Evolutionary conservation across 2,329 filamentous ascomycete species (phyloP), one percentile per base, ranked within the genome.

Genomic region (Diatrype stigma): DNA sequence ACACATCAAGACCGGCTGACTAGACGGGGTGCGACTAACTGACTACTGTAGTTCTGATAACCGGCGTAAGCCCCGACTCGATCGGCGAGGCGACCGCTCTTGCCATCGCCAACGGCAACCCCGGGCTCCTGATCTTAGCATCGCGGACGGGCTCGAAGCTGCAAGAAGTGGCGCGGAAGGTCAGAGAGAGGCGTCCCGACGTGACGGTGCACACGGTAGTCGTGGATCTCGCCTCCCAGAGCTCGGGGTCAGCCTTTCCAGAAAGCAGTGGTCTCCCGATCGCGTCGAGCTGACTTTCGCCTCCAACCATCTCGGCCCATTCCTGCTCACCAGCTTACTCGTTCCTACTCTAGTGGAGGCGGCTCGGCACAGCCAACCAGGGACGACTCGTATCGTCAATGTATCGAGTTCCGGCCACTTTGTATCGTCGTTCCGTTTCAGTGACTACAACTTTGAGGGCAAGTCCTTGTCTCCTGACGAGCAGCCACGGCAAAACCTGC

Each of bases 271-370:
- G 26, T 65, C 68, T 1, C 47, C 47, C 0, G 67, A 75, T 21
- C 67, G 67, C 7, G 62, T 71, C 45, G 72, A 76, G 55, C 59
- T 59, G 3, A 68, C 69, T 21, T 66, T 72, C 19, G 64, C 62
- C 5, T 68, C 62, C 1, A 75, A 71, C 55, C 66, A 73, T 52
- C 50, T 73, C 14, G 65, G 65, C 5, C 67, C 63, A 16, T 73
- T 72, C 42, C 56, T 74, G 16, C 63, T 72, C 42, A 73, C 69
- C 17, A 72, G 71, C 48, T 52, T 70, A 38, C 60, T 73, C 17
- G 62, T 73, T 26, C 55, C 54, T 3, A 67, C 70, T 51, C 40
- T 69, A 3, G 6, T 64, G n/a, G 42, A 51, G 19, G 54, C 50
- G 35, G 50, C 51, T 17, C 30, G 34, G 42, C 23, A 48, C 21